Evolutionary conservation across 768 basidiomycete genomes (phyloP).

Genomic region (Fomitopsis serialis): DNA sequence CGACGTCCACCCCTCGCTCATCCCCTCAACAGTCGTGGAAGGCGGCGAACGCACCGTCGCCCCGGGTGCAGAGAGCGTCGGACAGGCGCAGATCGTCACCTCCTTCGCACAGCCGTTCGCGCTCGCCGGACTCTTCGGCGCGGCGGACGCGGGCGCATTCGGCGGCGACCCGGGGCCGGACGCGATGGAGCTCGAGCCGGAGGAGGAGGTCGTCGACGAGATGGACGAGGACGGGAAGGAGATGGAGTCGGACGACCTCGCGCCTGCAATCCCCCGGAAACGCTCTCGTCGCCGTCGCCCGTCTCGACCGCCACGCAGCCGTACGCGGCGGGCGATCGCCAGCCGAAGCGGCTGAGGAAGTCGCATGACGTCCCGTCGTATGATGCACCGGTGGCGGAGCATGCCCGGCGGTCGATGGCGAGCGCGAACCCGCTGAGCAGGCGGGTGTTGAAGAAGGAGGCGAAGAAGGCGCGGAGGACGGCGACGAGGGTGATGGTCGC

Average conservation of each 20-base stretch:
- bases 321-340: constrained; percentile 5
- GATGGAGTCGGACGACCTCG: constrained; percentile 27
- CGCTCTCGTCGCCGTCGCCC: constrained; percentile 24
- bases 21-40: constrained; percentile 44
- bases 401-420: constrained; percentile 41
- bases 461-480: constrained; percentile 56
- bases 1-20: constrained; percentile 65
- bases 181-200: constrained; percentile 30
- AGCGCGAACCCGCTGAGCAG: constrained; percentile 56
- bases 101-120: constrained; percentile 76
- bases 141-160: constrained; percentile 79
- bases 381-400: constrained; percentile 42
- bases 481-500: constrained; percentile 26
- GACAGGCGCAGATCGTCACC: constrained; percentile 73
- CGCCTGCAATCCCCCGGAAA: constrained; percentile 22
- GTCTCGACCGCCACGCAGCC: constrained; percentile 4
- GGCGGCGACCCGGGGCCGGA: constrained; percentile 32
- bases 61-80: constrained; percentile 74
- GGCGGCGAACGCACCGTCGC: constrained; percentile 41
- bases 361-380: constrained; percentile 45
- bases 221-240: constrained; percentile 35
- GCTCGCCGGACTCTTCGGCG: constrained; percentile 73
- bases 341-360: constrained; percentile 57
- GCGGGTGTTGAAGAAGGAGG: constrained; percentile 54
- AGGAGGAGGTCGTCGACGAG: constrained; percentile 25